phyloP scores from a whole-genome alignment of 257 asterid genomes.

The Gentiana dahurica region DNA sequence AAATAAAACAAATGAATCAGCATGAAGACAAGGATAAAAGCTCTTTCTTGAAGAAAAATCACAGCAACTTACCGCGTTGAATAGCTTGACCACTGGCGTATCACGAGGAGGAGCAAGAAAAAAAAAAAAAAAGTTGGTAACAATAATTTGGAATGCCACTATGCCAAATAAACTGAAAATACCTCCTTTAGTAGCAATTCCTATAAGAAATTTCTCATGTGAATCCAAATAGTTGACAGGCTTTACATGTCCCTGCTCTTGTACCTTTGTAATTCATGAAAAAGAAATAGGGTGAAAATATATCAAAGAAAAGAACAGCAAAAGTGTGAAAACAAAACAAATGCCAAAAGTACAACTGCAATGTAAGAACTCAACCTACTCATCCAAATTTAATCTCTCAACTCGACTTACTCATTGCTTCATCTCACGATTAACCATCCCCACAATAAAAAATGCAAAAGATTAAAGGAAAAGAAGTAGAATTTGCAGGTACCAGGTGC shows the following conservation, averaged over 20 bases:
- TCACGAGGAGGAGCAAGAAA: conserved; percentile 15
- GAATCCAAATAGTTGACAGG: conserved; percentile 54
- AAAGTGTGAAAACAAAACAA: background rate
- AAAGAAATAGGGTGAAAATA: conserved; percentile 4
- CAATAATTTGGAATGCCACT: background rate
- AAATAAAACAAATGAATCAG: conserved; percentile 5
- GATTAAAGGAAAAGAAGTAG: background rate
- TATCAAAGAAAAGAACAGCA: background rate
- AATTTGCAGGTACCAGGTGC: conserved; percentile 38
- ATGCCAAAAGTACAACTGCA: background rate
- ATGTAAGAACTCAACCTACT: background rate
- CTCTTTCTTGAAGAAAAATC: background rate
- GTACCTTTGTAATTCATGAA: conserved; percentile 32
- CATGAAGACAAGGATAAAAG: background rate
- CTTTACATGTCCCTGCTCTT: conserved; percentile 82
- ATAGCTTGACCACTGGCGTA: conserved; percentile 81
- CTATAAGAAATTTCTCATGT: conserved; percentile 66
- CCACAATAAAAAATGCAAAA: conserved; percentile 1
- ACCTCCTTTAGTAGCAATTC: conserved; percentile 98
- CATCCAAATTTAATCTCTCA: background rate
- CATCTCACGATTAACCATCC: background rate
- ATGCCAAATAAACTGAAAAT: conserved; percentile 6
- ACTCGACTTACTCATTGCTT: background rate
- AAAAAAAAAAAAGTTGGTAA: conserved; percentile 6
- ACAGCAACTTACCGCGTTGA: conserved; percentile 75